Base-by-base conservation (phyloP, 2,329 filamentous ascomycete genomes). In the Aspergillus transmontanensis region DNA sequence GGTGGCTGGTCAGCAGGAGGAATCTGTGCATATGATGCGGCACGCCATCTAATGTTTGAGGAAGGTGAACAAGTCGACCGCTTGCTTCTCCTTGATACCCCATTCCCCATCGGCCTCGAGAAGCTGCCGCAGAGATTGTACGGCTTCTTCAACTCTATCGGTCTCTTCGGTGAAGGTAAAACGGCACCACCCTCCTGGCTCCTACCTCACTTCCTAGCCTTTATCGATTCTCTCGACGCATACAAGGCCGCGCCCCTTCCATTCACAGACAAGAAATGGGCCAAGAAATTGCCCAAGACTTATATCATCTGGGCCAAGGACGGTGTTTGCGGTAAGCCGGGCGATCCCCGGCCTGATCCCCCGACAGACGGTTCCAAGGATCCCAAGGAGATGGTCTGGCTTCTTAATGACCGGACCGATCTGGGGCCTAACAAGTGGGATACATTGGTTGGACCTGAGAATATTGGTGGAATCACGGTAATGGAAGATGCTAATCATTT, bases 1-100 rank as follows among this genome's bases (percentile, higher is more conserved):
- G 85, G 87, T 19, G 91, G 91, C 28, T 93, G 90, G 90, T 91
- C 87, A n/a, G 90, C 89, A 1, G 91, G 90, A 30, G 90, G 90
- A 41, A 89, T 92, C 55, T 88, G 89, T 63, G 89, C 90, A 48
- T 92, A 86, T 70, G 87, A 90, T 68, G 87, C 88, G 11, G 84
- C 87, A 67, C 84, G 84, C 59, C 85, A 89, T 66, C 81, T 91
- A 19, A 83, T 82, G 62, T 68, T 64, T 41, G 68, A 83, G 65
- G 82, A 81, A 3, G 85, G 85, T 19, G 85, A 90, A 51, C 73
- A 73, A 21, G 87, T 90, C 4, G 84, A 86, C 6, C 80, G 85
- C 58, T 81, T 91, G 12, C 81, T 91, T 59, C 81, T 91, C 58
- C 86, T 92, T 56, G 89, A 92, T 71, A 82, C 87, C 0, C 89